Evolutionary conservation across 306 rosid species (phyloP), one percentile per base, ranked within the genome.

Genomic region (Begonia loranthoides): DNA sequence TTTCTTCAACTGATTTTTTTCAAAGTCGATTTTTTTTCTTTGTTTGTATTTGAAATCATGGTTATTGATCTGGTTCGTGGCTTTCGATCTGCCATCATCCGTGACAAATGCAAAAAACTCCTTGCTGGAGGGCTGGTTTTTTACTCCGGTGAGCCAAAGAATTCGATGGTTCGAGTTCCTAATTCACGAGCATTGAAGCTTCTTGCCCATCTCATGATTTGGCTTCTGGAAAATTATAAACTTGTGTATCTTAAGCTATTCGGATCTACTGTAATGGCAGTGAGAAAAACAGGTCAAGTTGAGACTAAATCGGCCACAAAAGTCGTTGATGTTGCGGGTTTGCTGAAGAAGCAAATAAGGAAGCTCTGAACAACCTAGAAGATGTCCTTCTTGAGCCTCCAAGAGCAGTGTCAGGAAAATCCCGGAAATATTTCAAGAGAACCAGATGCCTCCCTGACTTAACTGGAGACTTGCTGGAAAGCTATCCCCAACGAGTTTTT

Each of bases 381-480:
- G 87, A 81, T 8, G 92, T 87, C 10, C 81, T 87, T 1, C 56
- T 87, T 2, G 96, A 83, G 49, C 96, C 96, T 0, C 94, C 96
- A 0, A 62, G 94, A 34, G 72, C 92, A 1, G 68, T 83, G 0
- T 87, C 92, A 3, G 62, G 75, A 38, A 83, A 74, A 13, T 87
- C 92, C 2, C 54, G 58, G 12, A 36, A 65, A 2, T 83, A 83
- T 17, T 56, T 72, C 60, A 82, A 80, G 38, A 58, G 73, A 21
- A 80, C 92, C 0, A 60, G 54, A 17, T 87, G 70, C 50, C 50
- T 70, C 38, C 65, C 79, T 0, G 83, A 80, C 61, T 62, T 84
- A 48, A 80, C 80, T 86, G 94, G 76, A 1, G 89, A 80, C 16
- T 66, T 79, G 0, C 67, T 84, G 0, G 81, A 80, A 54, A 63